These are phyloP conservation scores for Rhododendron molle DNA, from an alignment of 148 eudicot genomes.

Conservation along the genomic window DNA sequence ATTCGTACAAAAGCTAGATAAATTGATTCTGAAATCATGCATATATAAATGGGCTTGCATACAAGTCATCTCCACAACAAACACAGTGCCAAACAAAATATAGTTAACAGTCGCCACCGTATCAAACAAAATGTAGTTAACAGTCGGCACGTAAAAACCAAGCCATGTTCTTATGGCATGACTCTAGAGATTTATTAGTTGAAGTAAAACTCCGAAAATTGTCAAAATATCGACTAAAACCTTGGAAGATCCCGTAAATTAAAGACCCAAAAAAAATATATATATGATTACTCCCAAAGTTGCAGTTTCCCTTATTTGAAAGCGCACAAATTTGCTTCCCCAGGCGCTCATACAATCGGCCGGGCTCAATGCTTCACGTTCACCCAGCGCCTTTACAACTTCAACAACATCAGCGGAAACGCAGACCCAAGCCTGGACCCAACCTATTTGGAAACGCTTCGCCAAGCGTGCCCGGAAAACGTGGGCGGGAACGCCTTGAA, in stretches of 20 bases:
- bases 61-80: neutral
- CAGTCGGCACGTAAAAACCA: no score
- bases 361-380: conserved; percentile 28
- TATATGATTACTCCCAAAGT: neutral
- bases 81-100: no score
- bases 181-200: neutral
- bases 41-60: neutral
- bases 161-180: no score
- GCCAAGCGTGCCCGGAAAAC: conserved; percentile 24
- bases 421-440: conserved; percentile 35
- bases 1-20: neutral
- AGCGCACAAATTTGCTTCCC: neutral
- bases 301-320: neutral
- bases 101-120: no score
- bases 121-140: no score
- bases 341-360: conserved; percentile 52
- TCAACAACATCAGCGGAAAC: conserved; percentile 8
- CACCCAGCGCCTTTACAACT: no score
- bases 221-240: no score
- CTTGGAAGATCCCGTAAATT: neutral
- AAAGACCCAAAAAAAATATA: neutral
- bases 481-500: conserved; percentile 7
- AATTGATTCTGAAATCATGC: neutral
- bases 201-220: neutral
- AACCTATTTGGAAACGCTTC: conserved; percentile 18